Evolutionary conservation across 495 filamentous ascomycete genomes (phyloP), one percentile per base, ranked within the genome.

Genomic region (Massariosphaeria phaeospora): DNA sequence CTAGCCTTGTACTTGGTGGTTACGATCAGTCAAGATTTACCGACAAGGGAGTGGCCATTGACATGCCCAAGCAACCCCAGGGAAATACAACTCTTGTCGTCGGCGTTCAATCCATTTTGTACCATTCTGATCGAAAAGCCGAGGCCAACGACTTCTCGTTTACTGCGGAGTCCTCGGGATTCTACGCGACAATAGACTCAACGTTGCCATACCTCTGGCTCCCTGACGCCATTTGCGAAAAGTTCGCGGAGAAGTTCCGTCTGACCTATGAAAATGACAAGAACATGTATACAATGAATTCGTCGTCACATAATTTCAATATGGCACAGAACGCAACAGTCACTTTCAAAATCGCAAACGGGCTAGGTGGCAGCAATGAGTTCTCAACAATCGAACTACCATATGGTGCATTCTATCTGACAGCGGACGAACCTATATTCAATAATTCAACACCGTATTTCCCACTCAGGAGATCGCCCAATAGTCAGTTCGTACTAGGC

Each of bases 351-450:
- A 48, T 61, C 23, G 48, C 34, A 3, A 23, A 17, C 1, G 30
- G n/a, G 2, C 7, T 31, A 26, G 12, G 26, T 13, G 13, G 13
- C n/a, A 61, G 46, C 35, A 46, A 50, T 29, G 23, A 38, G 1
- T 44, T 35, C 18, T 38, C 53, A 1, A 29, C 49, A 13, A 65
- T 70, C 40, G 39, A n/a, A 20, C 44, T 70, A 9, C 68, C 68
- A 2, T 70, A 68, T 43, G 53, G 29, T 1, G 62, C 66, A 20
- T 67, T 70, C 42, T 62, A 70, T 41, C 56, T 64, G 0, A 27
- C 42, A 8, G 45, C 52, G 0, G 56, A 38, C 39, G 31, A 17
- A 9, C 53, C 63, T 6, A 33, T 56, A 18, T 38, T 43, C 38
- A 34, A 53, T 15, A 59, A 64, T 26, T 24, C 52, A n/a, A 64